A percentile compares a stretch with the other conserved stretches of the same genome.
These are phyloP conservation scores for Epichloe brachyelytri DNA, from an alignment of 2,329 filamentous ascomycete species.

Conservation along the genomic window DNA sequence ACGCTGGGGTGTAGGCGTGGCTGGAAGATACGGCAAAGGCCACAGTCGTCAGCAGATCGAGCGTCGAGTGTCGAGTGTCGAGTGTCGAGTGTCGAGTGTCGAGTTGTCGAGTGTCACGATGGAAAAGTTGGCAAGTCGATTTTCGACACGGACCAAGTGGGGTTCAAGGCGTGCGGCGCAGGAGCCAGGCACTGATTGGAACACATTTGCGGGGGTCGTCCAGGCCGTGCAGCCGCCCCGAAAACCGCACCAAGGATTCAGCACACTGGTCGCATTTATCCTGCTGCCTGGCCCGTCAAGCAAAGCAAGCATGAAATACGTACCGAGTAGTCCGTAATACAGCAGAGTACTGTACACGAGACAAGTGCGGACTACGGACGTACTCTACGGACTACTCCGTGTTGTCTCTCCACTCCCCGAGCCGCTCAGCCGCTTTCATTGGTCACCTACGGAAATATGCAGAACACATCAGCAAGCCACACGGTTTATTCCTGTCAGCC, in stretches of 20 bases:
- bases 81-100: no score
- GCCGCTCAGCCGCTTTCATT: background rate
- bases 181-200: background rate
- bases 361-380: no score
- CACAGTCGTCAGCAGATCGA: background rate
- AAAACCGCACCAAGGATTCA: no score
- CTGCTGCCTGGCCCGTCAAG: background rate
- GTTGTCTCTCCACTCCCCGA: background rate
- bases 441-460: background rate
- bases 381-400: no score
- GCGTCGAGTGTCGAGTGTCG: background rate
- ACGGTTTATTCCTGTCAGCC: background rate
- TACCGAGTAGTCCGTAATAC: no score
- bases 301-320: background rate
- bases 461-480: background rate
- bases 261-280: background rate
- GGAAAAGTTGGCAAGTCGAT: background rate
- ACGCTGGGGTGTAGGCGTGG: no score
- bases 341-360: no score
- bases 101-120: background rate
- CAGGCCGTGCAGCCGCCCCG: no score
- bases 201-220: background rate
- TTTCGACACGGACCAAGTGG: background rate
- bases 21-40: background rate
- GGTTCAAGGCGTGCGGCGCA: background rate